Conservation (phyloP, 2,329 filamentous ascomycete species). For the Chaetomiaceae sp. region DNA sequence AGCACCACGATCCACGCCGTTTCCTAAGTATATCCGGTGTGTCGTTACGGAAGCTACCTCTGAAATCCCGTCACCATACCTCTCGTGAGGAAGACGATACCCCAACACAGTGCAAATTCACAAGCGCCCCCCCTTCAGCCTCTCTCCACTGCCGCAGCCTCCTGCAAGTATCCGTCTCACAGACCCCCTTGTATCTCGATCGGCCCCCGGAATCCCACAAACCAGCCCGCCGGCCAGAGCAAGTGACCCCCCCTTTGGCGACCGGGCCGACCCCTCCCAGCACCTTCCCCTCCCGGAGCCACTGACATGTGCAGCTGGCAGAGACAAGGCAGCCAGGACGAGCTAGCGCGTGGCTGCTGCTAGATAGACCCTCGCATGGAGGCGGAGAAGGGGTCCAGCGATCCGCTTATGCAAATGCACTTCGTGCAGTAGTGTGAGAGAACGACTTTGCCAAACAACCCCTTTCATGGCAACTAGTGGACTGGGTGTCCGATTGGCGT, state of each 20-base stretch:
- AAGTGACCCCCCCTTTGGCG: too few species aligned
- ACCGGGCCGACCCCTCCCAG: constrained; percentile 3
- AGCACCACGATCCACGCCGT: not conserved
- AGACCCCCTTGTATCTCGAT: not conserved
- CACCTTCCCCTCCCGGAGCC: not conserved
- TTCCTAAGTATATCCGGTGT: not conserved
- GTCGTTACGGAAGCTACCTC: constrained; percentile 1
- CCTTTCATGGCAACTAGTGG: too few species aligned
- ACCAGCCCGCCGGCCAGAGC: not conserved
- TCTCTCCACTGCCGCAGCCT: not conserved
- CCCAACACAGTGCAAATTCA: constrained; percentile 13
- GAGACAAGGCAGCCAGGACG: not conserved
- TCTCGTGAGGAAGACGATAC: not conserved
- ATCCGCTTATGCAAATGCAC: too few species aligned
- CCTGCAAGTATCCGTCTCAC: constrained; percentile 4
- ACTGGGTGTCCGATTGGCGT: too few species aligned
- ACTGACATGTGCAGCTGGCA: not conserved
- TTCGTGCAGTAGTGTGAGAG: too few species aligned
- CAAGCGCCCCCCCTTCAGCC: not conserved
- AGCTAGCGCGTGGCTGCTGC: too few species aligned
- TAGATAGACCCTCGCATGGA: too few species aligned
- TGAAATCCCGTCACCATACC: not conserved
- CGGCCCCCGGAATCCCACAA: not conserved
- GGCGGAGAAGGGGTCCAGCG: too few species aligned
- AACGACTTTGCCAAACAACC: too few species aligned